Evolutionary conservation across 2,329 filamentous ascomycete genomes (phyloP), one percentile per base, ranked within the genome.

Genomic region (Venturia carpophila): DNA sequence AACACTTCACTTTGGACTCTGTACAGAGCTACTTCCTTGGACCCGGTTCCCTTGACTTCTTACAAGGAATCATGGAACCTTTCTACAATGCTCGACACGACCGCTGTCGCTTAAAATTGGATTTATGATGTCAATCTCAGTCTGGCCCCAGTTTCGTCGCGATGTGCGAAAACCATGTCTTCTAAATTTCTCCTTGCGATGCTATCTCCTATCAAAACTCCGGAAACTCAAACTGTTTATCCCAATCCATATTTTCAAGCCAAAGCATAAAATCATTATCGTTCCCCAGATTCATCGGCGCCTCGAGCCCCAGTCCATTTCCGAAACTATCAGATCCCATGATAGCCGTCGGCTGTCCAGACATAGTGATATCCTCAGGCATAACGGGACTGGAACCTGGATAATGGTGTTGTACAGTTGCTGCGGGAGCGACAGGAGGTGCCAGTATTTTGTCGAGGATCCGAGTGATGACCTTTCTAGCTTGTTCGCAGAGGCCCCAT

Each of bases 221-320:
- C 10, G 49, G 49, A 55, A 24, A 34, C 11, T 17, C 58, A 42
- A 41, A 41, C 19, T 73, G 73, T 58, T 75, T 74, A 55, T 78
- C 75, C 75, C 75, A 78, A 30, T 78, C 76, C 47, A 78, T 75
- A 41, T 70, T 74, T 47, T 79, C 77, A 49, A 80, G 71, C 77
- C 77, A 80, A 15, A 73, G 69, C 70, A 78, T 70, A 66, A 79
- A 79, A 43, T 79, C 77, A 7, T 72, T 74, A 67, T 79, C 77
- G 65, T 75, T 77, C 1, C 70, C 74, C 17, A 72, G 71, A 5
- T 75, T 71, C 43, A 75, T 74, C 7, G 73, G 72, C 17, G 76
- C 68, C 15, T 68, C 71, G 27, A 72, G 68, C 62, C 77, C 74
- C 17, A 71, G 34, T 19, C 49, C 49, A 34, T 34, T 34, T 34